Percentiles rank a stretch among this genome's conserved stretches.
Evolutionary conservation across 345 rosid species (phyloP).

Genomic region (Syzygium oleosum): DNA sequence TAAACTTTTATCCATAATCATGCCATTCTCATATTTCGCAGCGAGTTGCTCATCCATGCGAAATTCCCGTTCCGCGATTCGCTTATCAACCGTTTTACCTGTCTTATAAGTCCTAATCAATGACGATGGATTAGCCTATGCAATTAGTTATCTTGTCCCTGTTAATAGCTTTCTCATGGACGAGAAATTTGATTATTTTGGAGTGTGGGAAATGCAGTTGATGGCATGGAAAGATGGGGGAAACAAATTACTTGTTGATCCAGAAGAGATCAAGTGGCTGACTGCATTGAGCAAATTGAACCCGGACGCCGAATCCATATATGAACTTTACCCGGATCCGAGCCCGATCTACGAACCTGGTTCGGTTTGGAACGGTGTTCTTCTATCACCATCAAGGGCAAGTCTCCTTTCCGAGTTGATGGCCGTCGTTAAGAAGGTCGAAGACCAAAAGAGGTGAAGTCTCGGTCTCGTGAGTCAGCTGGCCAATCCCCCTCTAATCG

Average conservation of each 20-base stretch:
- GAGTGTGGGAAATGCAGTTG: constrained; percentile 27
- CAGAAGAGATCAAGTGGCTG: constrained; percentile 46
- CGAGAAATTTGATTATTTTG: background rate
- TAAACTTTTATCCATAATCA: background rate
- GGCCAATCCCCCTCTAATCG: background rate
- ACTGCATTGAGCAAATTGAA: constrained; percentile 32
- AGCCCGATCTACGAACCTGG: constrained; percentile 30
- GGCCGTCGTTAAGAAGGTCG: constrained; percentile 29
- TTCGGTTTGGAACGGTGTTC: constrained; percentile 57
- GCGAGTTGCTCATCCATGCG: background rate
- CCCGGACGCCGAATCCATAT: constrained; percentile 54
- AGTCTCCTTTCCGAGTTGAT: constrained; percentile 30
- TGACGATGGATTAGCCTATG: background rate
- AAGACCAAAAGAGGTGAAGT: constrained; percentile 2
- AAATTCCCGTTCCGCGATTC: background rate
- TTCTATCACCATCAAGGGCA: constrained; percentile 38
- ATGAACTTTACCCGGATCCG: constrained; percentile 49
- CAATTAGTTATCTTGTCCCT: background rate
- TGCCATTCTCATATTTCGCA: fast-evolving
- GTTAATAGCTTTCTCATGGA: background rate
- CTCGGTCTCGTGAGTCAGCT: background rate
- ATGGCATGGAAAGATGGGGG: constrained; percentile 79
- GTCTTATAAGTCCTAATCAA: background rate
- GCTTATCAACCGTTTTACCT: background rate
- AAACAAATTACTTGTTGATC: constrained; percentile 54